Conservation (phyloP, 768 basidiomycete genomes). For the Mycena pura region DNA sequence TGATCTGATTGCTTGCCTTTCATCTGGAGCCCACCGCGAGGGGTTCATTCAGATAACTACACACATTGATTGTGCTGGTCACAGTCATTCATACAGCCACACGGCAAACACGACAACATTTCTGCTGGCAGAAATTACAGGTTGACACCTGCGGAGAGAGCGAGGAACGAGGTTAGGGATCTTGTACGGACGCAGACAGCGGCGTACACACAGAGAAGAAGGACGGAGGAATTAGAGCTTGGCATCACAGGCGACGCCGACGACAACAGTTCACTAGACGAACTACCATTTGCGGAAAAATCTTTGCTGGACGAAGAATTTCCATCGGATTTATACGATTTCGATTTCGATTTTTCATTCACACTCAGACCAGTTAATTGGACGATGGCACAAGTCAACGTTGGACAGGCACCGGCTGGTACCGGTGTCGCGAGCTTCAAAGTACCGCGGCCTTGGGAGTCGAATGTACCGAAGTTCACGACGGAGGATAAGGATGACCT, state of each 20-base stretch:
- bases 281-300: background rate
- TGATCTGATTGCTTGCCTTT: too few relatives aligned
- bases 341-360: too few relatives aligned
- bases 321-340: background rate
- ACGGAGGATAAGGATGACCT: too few relatives aligned
- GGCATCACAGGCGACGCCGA: slow-evolving; percentile 9
- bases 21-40: slow-evolving; percentile 16
- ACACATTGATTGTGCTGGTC: slow-evolving; percentile 4
- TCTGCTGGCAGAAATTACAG: background rate
- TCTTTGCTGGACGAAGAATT: slow-evolving; percentile 4
- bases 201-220: background rate
- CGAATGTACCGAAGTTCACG: too few relatives aligned
- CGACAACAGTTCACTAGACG: background rate
- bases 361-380: too few relatives aligned
- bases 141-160: background rate
- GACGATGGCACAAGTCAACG: too few relatives aligned
- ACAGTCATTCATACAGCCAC: too few relatives aligned
- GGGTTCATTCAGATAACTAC: slow-evolving; percentile 9
- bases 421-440: too few relatives aligned
- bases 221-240: background rate
- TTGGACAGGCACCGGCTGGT: too few relatives aligned
- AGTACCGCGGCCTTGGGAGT: too few relatives aligned
- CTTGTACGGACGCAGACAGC: background rate
- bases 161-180: background rate
- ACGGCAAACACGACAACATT: background rate